A percentile compares a stretch with the other conserved stretches of the same genome.
Conservation (phyloP, 148 eudicot genomes). For the Cornus florida region DNA sequence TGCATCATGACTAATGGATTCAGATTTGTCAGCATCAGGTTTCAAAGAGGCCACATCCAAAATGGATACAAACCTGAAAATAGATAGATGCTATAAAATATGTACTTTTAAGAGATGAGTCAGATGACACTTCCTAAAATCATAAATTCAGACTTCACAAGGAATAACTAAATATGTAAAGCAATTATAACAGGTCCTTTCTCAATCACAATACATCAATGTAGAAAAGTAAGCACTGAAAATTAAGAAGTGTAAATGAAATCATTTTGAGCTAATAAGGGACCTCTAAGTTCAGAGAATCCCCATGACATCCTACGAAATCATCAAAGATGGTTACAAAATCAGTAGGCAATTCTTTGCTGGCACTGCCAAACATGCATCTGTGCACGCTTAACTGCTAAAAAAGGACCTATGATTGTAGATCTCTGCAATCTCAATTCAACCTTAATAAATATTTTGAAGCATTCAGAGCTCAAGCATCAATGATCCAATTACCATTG, state of each 20-base stretch:
- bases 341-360: neutral
- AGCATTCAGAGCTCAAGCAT: too few species aligned
- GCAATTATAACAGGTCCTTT: neutral
- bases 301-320: neutral
- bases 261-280: constrained; percentile 2
- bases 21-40: constrained; percentile 62
- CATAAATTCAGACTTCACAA: neutral
- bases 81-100: neutral
- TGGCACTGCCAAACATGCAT: neutral
- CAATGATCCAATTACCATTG: too few species aligned
- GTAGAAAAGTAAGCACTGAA: neutral
- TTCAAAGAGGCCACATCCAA: constrained; percentile 85
- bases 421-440: neutral
- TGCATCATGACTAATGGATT: constrained; percentile 24
- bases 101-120: neutral
- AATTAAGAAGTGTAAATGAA: neutral
- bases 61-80: constrained; percentile 81
- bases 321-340: neutral
- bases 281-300: neutral
- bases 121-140: neutral
- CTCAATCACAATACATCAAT: neutral
- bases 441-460: too few species aligned
- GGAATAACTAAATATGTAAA: neutral
- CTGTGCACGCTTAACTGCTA: too few species aligned
- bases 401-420: neutral